phyloP scores from a whole-genome alignment of 2,329 filamentous ascomycete species.

The Daldinia eschscholtzii region DNA sequence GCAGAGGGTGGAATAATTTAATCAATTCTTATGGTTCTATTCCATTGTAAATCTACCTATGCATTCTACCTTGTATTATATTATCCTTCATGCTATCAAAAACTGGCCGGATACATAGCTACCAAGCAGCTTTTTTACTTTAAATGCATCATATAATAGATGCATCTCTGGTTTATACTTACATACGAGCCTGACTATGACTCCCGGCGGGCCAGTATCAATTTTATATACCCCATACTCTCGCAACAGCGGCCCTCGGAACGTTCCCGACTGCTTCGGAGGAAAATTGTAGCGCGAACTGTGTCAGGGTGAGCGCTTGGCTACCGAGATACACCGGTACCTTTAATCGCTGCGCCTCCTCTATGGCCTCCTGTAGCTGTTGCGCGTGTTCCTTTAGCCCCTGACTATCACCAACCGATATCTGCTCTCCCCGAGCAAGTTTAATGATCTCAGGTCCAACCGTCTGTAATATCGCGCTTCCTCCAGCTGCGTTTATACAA shows the following conservation, averaged over 20 bases:
- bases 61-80: conserved; percentile 1
- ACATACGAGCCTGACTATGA: background rate
- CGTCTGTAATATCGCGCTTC: conserved; percentile 56
- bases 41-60: conserved; percentile 9
- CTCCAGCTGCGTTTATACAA: conserved; percentile 61
- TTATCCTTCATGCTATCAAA: background rate
- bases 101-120: too few relatives aligned
- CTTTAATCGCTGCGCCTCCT: conserved; percentile 60
- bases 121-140: too few relatives aligned
- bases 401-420: conserved; percentile 32
- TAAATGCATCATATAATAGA: too few relatives aligned
- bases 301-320: conserved; percentile 56
- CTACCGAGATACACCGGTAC: conserved; percentile 57
- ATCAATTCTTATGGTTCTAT: conserved; percentile 2
- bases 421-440: conserved; percentile 49
- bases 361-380: conserved; percentile 55
- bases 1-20: conserved; percentile 1
- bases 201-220: background rate
- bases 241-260: conserved; percentile 46
- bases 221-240: conserved; percentile 46
- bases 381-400: conserved; percentile 51
- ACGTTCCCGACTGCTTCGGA: conserved; percentile 39
- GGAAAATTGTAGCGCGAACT: conserved; percentile 48
- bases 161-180: background rate
- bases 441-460: conserved; percentile 57